Conservation (phyloP, 495 filamentous ascomycete species). For the Articulospora tetracladia region DNA sequence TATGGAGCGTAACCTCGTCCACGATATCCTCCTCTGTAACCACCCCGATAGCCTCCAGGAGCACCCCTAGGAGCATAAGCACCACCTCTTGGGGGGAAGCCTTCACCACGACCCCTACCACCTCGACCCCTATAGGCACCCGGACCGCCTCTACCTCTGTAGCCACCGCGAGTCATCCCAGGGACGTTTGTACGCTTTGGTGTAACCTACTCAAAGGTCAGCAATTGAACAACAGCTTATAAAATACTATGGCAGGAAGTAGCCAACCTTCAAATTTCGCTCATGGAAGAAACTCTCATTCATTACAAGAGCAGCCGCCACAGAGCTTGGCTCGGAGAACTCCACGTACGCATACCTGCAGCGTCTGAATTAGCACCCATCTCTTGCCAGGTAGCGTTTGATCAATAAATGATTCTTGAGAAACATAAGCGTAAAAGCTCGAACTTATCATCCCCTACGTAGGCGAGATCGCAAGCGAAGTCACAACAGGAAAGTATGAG, state of each 20-base stretch:
- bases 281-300: constrained; percentile 97
- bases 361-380: constrained; percentile 43
- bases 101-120: constrained; percentile 54
- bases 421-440: not conserved
- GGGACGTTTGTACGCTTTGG: constrained; percentile 98
- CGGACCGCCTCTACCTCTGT: constrained; percentile 62
- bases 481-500: not conserved
- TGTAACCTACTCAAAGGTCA: constrained; percentile 58
- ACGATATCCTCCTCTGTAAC: constrained; percentile 62
- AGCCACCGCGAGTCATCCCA: constrained; percentile 77
- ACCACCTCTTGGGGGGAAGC: constrained; percentile 59
- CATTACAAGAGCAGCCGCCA: constrained; percentile 88
- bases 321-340: constrained; percentile 90
- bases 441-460: constrained; percentile 1
- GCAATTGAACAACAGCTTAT: constrained; percentile 1
- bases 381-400: constrained; percentile 51
- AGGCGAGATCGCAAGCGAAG: constrained; percentile 13
- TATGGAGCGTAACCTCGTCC: constrained; percentile 81
- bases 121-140: constrained; percentile 37
- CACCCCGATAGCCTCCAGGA: constrained; percentile 74
- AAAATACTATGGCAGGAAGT: constrained; percentile 5
- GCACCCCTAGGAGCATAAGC: constrained; percentile 46
- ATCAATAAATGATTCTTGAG: constrained; percentile 24
- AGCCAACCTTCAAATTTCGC: constrained; percentile 80
- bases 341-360: constrained; percentile 97